phyloP scores from a whole-genome alignment of 2,329 filamentous ascomycete genomes.

The Aulographum hederae region DNA sequence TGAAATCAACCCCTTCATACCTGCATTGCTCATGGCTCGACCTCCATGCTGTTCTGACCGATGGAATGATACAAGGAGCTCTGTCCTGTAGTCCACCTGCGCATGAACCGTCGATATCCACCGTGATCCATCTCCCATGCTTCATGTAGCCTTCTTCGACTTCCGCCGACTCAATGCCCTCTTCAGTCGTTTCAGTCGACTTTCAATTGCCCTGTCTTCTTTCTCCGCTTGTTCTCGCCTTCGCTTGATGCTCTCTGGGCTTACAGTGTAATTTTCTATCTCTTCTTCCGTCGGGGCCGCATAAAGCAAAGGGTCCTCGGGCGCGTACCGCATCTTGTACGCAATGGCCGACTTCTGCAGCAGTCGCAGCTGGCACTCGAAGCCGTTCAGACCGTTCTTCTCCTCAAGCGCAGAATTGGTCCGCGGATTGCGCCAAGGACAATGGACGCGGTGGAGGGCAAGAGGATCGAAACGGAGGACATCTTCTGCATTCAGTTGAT shows the following conservation, averaged over 20 bases:
- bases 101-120: too few species aligned
- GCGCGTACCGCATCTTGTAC: background rate
- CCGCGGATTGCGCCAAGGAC: slow-evolving; percentile 19
- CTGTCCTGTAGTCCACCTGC: too few species aligned
- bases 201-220: slow-evolving; percentile 2
- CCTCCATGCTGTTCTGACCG: too few species aligned
- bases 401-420: slow-evolving; percentile 9
- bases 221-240: slow-evolving; percentile 2
- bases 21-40: too few species aligned
- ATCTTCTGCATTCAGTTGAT: slow-evolving; percentile 10
- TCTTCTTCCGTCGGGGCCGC: background rate
- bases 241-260: background rate
- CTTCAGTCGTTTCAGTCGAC: slow-evolving; percentile 3
- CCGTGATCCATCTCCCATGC: too few species aligned
- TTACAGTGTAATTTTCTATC: background rate
- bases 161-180: slow-evolving; percentile 5
- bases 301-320: background rate
- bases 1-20: too few species aligned
- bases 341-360: background rate
- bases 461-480: slow-evolving; percentile 17
- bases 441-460: slow-evolving; percentile 20
- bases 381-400: background rate
- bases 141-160: slow-evolving; percentile 5
- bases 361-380: background rate
- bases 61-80: too few species aligned